These are phyloP conservation scores for Phytopythium sindhum DNA, from an alignment of 352 stramenopile genomes.

Conservation along the genomic window DNA sequence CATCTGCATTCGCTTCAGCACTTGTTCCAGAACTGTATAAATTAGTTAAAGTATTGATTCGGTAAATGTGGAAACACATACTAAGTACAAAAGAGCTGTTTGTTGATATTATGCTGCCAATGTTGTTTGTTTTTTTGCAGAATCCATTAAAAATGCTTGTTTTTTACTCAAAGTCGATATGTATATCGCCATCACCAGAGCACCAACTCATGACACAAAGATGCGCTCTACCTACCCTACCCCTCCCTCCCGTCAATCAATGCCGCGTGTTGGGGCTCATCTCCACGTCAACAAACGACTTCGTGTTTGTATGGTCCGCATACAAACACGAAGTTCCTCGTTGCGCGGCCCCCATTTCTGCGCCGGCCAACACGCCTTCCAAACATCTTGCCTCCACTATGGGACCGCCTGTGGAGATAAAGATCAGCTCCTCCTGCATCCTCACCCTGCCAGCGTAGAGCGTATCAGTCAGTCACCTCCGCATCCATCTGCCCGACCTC, in stretches of 20 bases:
- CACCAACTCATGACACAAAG: not conserved
- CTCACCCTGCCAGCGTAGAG: not conserved
- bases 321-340: constrained; percentile 5
- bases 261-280: not conserved
- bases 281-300: not conserved
- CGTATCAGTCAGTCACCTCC: not conserved
- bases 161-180: too few relatives aligned
- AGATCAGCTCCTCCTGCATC: not conserved
- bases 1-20: too few relatives aligned
- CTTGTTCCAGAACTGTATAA: too few relatives aligned
- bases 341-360: not conserved
- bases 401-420: not conserved
- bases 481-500: too few relatives aligned
- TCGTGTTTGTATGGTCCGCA: not conserved
- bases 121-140: too few relatives aligned
- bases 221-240: not conserved
- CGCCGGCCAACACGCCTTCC: not conserved
- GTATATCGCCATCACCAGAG: too few relatives aligned
- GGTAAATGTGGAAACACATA: too few relatives aligned
- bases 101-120: too few relatives aligned
- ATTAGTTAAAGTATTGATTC: too few relatives aligned
- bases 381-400: not conserved
- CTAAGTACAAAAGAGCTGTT: too few relatives aligned
- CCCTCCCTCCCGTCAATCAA: not conserved
- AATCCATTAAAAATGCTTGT: too few relatives aligned